Percentiles rank a stretch among this genome's conserved stretches.
Evolutionary conservation across 2,329 filamentous ascomycete genomes (phyloP).

Genomic region (Septoria linicola): DNA sequence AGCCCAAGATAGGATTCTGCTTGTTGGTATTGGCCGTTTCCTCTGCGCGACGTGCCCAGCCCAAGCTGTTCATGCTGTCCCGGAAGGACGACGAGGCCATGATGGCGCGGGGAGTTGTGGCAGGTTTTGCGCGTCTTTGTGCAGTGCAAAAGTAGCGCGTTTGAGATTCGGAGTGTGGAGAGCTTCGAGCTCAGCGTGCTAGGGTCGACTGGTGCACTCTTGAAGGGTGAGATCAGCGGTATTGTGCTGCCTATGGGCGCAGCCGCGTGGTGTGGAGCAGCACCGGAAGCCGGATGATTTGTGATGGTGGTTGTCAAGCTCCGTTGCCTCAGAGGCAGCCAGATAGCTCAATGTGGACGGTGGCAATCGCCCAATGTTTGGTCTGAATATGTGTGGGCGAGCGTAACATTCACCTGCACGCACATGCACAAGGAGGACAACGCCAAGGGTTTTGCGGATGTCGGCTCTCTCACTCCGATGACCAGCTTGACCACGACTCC

Average conservation of each 20-base stretch:
- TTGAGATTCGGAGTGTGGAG: slow-evolving; percentile 19
- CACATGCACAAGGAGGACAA: background rate
- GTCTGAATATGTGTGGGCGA: no score
- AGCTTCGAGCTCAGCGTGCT: slow-evolving; percentile 19
- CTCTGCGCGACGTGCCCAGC: slow-evolving; percentile 80
- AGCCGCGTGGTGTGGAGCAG: slow-evolving; percentile 23
- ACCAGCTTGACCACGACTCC: background rate
- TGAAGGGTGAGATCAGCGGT: slow-evolving; percentile 19
- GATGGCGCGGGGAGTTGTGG: slow-evolving; percentile 21
- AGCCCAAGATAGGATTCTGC: slow-evolving; percentile 73
- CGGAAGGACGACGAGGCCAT: slow-evolving; percentile 91
- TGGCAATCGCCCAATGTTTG: slow-evolving; percentile 12
- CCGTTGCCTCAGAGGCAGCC: slow-evolving; percentile 11
- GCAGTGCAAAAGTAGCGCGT: slow-evolving; percentile 23
- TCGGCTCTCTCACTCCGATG: no score
- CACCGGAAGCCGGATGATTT: slow-evolving; percentile 25
- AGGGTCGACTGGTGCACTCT: slow-evolving; percentile 18
- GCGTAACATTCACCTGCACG: slow-evolving; percentile 1
- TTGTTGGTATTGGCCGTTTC: slow-evolving; percentile 74
- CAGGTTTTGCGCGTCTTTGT: slow-evolving; percentile 19
- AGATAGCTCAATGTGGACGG: slow-evolving; percentile 12
- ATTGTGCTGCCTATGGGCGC: slow-evolving; percentile 35
- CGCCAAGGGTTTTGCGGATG: background rate
- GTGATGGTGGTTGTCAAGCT: slow-evolving; percentile 7
- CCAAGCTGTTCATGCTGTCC: slow-evolving; percentile 90